Conservation (phyloP, 805 yeast genomes). For the Isabelozyma heimii region DNA sequence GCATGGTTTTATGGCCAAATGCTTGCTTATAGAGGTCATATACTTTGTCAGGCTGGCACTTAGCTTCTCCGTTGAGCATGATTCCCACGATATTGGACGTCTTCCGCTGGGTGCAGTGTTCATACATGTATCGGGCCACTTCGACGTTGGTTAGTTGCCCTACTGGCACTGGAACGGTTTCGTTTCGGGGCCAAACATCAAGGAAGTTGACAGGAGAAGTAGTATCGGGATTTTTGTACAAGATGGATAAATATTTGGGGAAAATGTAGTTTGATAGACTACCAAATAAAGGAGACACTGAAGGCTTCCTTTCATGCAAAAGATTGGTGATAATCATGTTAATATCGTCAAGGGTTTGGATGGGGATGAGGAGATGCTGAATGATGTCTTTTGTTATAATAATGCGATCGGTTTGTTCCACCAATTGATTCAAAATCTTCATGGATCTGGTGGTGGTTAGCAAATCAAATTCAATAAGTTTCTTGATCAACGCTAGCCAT, state of each 20-base stretch:
- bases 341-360: slow-evolving; percentile 19
- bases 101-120: slow-evolving; percentile 15
- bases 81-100: slow-evolving; percentile 26
- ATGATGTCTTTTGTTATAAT: slow-evolving; percentile 34
- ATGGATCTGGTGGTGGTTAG: slow-evolving; percentile 26
- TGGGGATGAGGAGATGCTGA: slow-evolving; percentile 26
- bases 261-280: slow-evolving; percentile 17
- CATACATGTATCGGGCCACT: slow-evolving; percentile 29
- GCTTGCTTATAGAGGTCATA: slow-evolving; percentile 27
- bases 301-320: slow-evolving; percentile 1
- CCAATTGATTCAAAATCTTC: slow-evolving; percentile 23
- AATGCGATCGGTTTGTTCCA: slow-evolving; percentile 14
- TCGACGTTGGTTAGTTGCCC: slow-evolving; percentile 3
- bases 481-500: slow-evolving; percentile 36
- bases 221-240: slow-evolving; percentile 13
- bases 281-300: slow-evolving; percentile 5
- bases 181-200: slow-evolving; percentile 10
- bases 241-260: slow-evolving; percentile 26
- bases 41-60: slow-evolving; percentile 22
- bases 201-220: slow-evolving; percentile 5
- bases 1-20: slow-evolving; percentile 12
- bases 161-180: not conserved
- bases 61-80: slow-evolving; percentile 37
- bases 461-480: slow-evolving; percentile 29
- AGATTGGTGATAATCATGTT: slow-evolving; percentile 16